Evolutionary conservation across 1,139 yeast species (phyloP).

Genomic region (Zygotorulaspora mrakii): DNA sequence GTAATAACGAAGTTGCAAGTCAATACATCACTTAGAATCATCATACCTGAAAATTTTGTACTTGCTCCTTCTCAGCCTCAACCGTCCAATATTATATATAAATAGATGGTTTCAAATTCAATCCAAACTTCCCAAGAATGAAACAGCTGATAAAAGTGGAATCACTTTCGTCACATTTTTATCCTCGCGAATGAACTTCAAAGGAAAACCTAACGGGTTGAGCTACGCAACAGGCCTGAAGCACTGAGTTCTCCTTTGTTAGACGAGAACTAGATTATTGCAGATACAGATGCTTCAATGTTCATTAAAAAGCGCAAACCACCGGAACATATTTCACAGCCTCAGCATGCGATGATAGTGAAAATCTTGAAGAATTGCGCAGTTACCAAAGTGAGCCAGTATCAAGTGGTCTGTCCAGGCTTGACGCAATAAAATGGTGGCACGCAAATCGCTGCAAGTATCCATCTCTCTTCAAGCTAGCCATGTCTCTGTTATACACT

Average conservation of each 20-base stretch:
- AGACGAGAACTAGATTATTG: neutral
- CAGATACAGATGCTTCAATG: neutral
- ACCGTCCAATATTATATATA: too few species aligned
- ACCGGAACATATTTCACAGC: neutral
- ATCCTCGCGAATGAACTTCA: slow-evolving; percentile 4
- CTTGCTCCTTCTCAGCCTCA: too few species aligned
- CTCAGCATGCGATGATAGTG: neutral
- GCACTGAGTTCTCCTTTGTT: neutral
- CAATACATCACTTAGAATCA: too few species aligned
- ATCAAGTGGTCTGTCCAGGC: slow-evolving; percentile 1
- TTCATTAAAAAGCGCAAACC: neutral
- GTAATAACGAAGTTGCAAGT: too few species aligned
- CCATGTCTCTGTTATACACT: slow-evolving; percentile 9
- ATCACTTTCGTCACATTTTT: too few species aligned
- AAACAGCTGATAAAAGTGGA: too few species aligned
- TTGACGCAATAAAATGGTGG: slow-evolving; percentile 12
- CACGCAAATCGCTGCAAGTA: slow-evolving; percentile 1
- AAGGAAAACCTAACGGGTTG: neutral
- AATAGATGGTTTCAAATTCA: too few species aligned
- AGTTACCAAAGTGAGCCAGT: slow-evolving; percentile 3
- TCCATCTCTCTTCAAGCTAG: slow-evolving; percentile 8
- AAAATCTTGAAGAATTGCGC: slow-evolving; percentile 3
- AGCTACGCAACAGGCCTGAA: neutral
- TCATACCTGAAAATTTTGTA: too few species aligned
- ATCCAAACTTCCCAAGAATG: too few species aligned